A percentile compares a stretch with the other conserved stretches of the same genome.
Conservation (phyloP, 2,329 filamentous ascomycete genomes). For the Zalaria obscura region DNA sequence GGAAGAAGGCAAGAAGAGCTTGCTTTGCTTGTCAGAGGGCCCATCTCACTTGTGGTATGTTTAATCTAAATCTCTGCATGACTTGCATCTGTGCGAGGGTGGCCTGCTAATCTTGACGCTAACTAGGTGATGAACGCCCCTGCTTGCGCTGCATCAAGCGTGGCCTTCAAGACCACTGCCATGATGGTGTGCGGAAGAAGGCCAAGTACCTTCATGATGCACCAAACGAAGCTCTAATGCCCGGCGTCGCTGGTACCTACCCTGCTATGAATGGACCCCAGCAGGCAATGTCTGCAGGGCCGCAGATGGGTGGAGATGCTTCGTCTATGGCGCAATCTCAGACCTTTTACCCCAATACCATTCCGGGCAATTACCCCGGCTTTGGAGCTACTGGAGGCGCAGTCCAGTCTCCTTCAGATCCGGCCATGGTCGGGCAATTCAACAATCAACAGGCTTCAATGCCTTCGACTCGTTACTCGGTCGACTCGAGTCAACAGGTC, state of each 20-base stretch:
- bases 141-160: slow-evolving; percentile 91
- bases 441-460: slow-evolving; percentile 17
- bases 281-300: slow-evolving; percentile 13
- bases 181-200: slow-evolving; percentile 95
- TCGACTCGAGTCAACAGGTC: slow-evolving; percentile 32
- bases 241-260: slow-evolving; percentile 64
- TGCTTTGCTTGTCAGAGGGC: slow-evolving; percentile 96
- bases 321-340: slow-evolving; percentile 11
- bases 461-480: neutral
- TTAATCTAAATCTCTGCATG: neutral
- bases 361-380: slow-evolving; percentile 2
- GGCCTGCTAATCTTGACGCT: neutral
- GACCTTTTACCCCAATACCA: slow-evolving; percentile 4
- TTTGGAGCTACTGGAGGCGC: slow-evolving; percentile 6
- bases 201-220: slow-evolving; percentile 98
- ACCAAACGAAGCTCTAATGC: slow-evolving; percentile 73
- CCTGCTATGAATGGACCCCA: slow-evolving; percentile 23
- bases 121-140: slow-evolving; percentile 78
- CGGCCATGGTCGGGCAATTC: slow-evolving; percentile 36
- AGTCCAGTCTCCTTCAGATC: slow-evolving; percentile 30
- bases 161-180: slow-evolving; percentile 77
- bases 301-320: neutral
- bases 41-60: slow-evolving; percentile 95
- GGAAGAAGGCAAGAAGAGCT: slow-evolving; percentile 91
- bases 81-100: no score